These are phyloP conservation scores for Aspergillus nanangensis DNA, from an alignment of 495 filamentous ascomycete species.

Conservation along the genomic window DNA sequence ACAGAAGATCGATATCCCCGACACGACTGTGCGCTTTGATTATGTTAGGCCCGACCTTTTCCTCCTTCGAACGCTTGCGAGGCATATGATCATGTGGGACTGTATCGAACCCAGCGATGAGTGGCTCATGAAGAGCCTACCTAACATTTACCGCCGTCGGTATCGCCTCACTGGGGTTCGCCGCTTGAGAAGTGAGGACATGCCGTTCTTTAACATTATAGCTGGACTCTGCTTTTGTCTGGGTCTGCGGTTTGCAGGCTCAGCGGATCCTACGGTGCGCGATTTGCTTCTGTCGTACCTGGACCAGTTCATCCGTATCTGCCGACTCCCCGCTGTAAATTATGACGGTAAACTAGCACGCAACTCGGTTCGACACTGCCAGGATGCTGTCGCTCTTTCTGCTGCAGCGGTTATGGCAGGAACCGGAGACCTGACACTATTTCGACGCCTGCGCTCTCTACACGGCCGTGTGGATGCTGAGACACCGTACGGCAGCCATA, in stretches of 20 bases:
- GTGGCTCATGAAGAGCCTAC: slow-evolving; percentile 75
- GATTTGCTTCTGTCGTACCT: slow-evolving; percentile 81
- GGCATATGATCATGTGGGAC: slow-evolving; percentile 91
- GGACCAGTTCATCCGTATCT: slow-evolving; percentile 81
- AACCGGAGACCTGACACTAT: slow-evolving; percentile 83
- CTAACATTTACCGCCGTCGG: slow-evolving; percentile 56
- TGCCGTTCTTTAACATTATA: slow-evolving; percentile 90
- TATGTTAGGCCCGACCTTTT: slow-evolving; percentile 93
- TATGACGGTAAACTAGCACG: slow-evolving; percentile 81
- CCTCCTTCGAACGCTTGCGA: slow-evolving; percentile 83
- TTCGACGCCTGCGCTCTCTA: slow-evolving; percentile 80
- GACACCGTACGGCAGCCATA: slow-evolving; percentile 87
- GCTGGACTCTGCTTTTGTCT: slow-evolving; percentile 84
- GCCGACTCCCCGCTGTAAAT: slow-evolving; percentile 56
- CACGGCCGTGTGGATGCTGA: slow-evolving; percentile 84
- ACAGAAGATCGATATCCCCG: slow-evolving; percentile 87
- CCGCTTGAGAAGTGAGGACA: slow-evolving; percentile 64
- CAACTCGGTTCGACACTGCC: slow-evolving; percentile 81
- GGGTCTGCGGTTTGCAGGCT: slow-evolving; percentile 84
- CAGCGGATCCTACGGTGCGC: slow-evolving; percentile 61
- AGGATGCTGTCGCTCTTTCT: slow-evolving; percentile 77
- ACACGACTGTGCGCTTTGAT: slow-evolving; percentile 85
- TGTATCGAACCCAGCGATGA: slow-evolving; percentile 61
- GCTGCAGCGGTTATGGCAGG: slow-evolving; percentile 92
- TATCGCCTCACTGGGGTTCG: slow-evolving; percentile 48